Conservation (phyloP, 495 filamentous ascomycete genomes). For the Sordaria brevicollis region DNA sequence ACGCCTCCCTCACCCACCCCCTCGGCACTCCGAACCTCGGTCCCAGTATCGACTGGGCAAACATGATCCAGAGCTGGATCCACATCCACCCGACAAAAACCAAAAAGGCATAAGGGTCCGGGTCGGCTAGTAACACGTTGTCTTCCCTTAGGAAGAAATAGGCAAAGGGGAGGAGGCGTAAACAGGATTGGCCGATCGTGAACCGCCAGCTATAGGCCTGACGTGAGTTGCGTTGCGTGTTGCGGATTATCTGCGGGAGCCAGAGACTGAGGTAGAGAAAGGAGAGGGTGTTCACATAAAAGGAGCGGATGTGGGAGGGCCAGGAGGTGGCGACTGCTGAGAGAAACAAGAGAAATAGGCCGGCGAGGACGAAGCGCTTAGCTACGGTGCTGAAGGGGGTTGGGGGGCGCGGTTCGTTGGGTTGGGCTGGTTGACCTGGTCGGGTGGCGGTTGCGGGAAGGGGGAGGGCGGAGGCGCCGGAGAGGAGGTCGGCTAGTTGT, state of each 20-base stretch:
- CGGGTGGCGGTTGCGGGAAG: constrained; percentile 1
- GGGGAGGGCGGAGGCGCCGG: constrained; percentile 19
- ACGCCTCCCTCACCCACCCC: constrained; percentile 69
- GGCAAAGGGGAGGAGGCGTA: constrained; percentile 64
- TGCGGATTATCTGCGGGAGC: constrained; percentile 83
- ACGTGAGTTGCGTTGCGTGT: constrained; percentile 82
- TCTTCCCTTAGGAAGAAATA: constrained; percentile 67
- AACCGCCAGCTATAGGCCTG: constrained; percentile 82
- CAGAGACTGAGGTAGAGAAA: constrained; percentile 81
- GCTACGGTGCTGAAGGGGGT: constrained; percentile 62
- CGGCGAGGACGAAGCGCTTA: constrained; percentile 63
- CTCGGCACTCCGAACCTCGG: constrained; percentile 57
- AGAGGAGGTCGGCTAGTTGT: constrained; percentile 34
- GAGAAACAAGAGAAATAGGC: constrained; percentile 61
- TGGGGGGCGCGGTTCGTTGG: constrained; percentile 16
- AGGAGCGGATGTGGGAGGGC: constrained; percentile 53
- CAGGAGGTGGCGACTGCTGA: constrained; percentile 67
- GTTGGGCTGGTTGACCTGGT: constrained; percentile 15
- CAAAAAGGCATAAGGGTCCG: constrained; percentile 51
- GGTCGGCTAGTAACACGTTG: constrained; percentile 73
- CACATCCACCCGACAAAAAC: constrained; percentile 75
- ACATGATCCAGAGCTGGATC: constrained; percentile 73
- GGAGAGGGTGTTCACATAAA: constrained; percentile 58
- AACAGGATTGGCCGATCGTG: constrained; percentile 68
- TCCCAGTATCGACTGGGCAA: constrained; percentile 74